Base-by-base conservation (phyloP, 768 basidiomycete genomes). In the Russula virescens region DNA sequence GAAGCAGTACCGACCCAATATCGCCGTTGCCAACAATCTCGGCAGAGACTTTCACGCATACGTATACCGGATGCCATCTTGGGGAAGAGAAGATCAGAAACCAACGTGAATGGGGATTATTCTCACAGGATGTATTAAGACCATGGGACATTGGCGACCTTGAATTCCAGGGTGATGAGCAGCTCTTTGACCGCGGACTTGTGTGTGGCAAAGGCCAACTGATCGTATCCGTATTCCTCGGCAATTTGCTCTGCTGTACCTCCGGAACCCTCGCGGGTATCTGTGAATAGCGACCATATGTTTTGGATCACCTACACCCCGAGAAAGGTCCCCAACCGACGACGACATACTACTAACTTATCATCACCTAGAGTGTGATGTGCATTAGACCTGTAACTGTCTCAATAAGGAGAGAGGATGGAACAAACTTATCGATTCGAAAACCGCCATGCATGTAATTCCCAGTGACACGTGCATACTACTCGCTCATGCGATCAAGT, bases 61-160 rank as follows among this genome's bases (percentile, higher is more conserved):
- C 62, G 57, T 53, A 63, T 56, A 26, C n/a, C 52, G 14, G 46
- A 48, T 21, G 9, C 16, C 38, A 53, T 58, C 43, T 40, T 40
- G 23, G 56, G 40, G 21, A 55, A 42, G 40, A 55, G 46, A 48
- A 57, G 25, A 51, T 49, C 46, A 46, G 42, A 23, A 6, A 51
- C 46, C 28, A 46, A 53, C 38, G 34, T 38, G 45, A 38, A 46
- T 25, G 38, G 13, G 16, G 25, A 46, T 47, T 46, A 49, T 31
- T 55, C 53, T 6, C 28, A 5, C 60, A 51, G n/a, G 16, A 43
- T 34, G 35, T 38, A 26, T 43, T 23, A 34, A 23, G n/a, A 19
- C 52, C 51, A 53, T 47, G 43, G 34, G 49, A 26, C 21, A 26
- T 42, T 31, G 47, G 13, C n/a, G 16, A 46, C 52, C 43, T 54